Evolutionary conservation across 202 grass and related monocot species (phyloP).

Genomic region (Zoysia matrella): DNA sequence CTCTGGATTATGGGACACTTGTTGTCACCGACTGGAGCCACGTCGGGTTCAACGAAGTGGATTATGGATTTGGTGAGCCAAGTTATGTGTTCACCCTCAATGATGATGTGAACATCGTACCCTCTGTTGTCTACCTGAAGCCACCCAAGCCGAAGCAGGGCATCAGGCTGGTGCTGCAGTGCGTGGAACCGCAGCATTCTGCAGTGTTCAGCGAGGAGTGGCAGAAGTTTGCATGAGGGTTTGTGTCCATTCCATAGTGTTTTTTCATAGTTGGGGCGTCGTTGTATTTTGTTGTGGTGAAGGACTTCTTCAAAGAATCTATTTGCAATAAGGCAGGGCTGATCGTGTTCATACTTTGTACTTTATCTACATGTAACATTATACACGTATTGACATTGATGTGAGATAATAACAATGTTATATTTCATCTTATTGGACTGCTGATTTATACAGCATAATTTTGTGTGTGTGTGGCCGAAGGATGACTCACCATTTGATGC

Average conservation of each 20-base stretch:
- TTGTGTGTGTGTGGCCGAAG: neutral
- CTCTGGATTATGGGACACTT: constrained; percentile 68
- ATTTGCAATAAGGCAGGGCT: constrained; percentile 40
- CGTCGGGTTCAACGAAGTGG: too few relatives aligned
- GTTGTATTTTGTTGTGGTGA: constrained; percentile 32
- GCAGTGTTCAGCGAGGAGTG: constrained; percentile 56
- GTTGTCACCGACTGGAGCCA: constrained; percentile 66
- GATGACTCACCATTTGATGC: neutral
- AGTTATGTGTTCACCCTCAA: too few relatives aligned
- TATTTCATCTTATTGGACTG: neutral
- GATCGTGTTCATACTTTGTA: constrained; percentile 37
- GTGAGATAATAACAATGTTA: constrained; percentile 20
- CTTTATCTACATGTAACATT: constrained; percentile 9
- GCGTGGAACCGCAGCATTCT: constrained; percentile 58
- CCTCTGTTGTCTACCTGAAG: constrained; percentile 54
- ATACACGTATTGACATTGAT: constrained; percentile 38
- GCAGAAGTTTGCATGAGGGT: constrained; percentile 46
- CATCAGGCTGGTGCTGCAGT: constrained; percentile 63
- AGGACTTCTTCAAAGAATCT: constrained; percentile 9
- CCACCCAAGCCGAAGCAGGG: constrained; percentile 59
- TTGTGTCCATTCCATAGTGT: constrained; percentile 12
- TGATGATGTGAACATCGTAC: constrained; percentile 52
- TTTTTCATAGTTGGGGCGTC: neutral
- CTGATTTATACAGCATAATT: neutral
- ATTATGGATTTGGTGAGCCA: too few relatives aligned